Base-by-base conservation (phyloP, 2,329 filamentous ascomycete species). In the Atkinsonella hypoxylon region DNA sequence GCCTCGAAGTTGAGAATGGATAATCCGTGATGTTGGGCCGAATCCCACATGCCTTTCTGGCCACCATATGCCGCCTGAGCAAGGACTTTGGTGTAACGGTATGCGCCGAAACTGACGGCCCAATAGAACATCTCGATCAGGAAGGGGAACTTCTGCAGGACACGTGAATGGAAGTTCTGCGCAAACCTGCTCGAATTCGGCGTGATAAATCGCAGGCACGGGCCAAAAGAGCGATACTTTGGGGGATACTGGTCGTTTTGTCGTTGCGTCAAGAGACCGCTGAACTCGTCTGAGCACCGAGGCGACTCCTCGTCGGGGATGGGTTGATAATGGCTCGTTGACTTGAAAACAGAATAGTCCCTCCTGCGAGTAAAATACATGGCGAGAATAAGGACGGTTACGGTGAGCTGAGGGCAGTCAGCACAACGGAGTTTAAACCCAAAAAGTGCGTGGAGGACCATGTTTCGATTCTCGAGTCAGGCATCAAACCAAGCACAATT, bases 61-160 rank as follows among this genome's bases (percentile, higher is more conserved):
- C 53, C 53, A 22, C 53, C 53, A 36, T 53, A 55, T 7, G 47
- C 38, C 18, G 46, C 49, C 43, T 53, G 51, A 8, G 53, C 53
- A n/a, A 55, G 39, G 13, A 51, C 43, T 46, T 55, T 55, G 30
- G 53, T 55, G 45, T 47, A 47, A 9, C 48, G 45, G 30, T 53
- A 53, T 15, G 49, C 48, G 51, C 42, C 51, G 48, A 53, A 53
- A 31, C 51, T 51, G 31, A 49, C 45, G 2, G 48, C 83, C 83
- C 84, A 88, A 68, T 88, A 88, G 47, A 88, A 88, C 40, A 78
- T 82, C 65, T 89, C 85, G 1, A 82, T 81, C 30, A 88, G 64
- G 61, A 89, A 89, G 0, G 85, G 85, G 56, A 86, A 79, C 60
- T 78, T 82, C 51, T 73, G 73, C 13, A 88, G 72, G 36, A 88